phyloP scores from a whole-genome alignment of 2,329 filamentous ascomycete genomes.

The Mollisia scopiformis region DNA sequence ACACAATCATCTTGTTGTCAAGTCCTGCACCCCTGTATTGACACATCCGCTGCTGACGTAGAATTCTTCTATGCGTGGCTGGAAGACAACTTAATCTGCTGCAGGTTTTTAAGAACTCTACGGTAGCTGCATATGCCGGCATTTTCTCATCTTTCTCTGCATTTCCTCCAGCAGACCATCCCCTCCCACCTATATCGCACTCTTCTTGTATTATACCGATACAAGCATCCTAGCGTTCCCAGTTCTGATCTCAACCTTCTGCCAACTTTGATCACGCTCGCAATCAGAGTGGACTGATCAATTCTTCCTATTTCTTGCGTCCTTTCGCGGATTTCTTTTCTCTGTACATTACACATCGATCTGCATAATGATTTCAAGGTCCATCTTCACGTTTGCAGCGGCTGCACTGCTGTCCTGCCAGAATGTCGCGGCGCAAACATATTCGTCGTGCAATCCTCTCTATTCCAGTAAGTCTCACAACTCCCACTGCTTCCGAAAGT shows the following conservation, averaged over 20 bases:
- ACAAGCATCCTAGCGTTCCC: constrained; percentile 2
- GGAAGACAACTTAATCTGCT: constrained; percentile 22
- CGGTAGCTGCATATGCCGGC: constrained; percentile 24
- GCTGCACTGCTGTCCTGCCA: constrained; percentile 24
- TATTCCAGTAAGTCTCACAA: constrained; percentile 37
- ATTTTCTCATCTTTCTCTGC: constrained; percentile 4
- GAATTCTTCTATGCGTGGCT: constrained; percentile 15
- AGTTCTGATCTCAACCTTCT: not conserved
- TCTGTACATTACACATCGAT: constrained; percentile 21
- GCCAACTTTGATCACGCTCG: not conserved
- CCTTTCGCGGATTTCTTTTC: constrained; percentile 9
- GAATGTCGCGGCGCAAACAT: constrained; percentile 50
- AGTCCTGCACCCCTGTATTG: constrained; percentile 5
- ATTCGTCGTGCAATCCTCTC: constrained; percentile 58
- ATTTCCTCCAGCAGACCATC: not conserved
- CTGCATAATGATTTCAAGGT: constrained; percentile 32
- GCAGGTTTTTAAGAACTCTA: constrained; percentile 20
- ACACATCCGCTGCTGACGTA: constrained; percentile 17
- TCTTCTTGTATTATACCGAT: constrained; percentile 5
- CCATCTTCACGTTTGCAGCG: constrained; percentile 23
- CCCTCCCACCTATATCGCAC: not conserved
- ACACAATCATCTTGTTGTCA: constrained; percentile 1
- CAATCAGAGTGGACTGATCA: not conserved
- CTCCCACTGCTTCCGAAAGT: not conserved
- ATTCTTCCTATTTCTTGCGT: not conserved